Evolutionary conservation across 2,329 filamentous ascomycete species (phyloP).

Genomic region (Fusarium pseudoanthophilum): DNA sequence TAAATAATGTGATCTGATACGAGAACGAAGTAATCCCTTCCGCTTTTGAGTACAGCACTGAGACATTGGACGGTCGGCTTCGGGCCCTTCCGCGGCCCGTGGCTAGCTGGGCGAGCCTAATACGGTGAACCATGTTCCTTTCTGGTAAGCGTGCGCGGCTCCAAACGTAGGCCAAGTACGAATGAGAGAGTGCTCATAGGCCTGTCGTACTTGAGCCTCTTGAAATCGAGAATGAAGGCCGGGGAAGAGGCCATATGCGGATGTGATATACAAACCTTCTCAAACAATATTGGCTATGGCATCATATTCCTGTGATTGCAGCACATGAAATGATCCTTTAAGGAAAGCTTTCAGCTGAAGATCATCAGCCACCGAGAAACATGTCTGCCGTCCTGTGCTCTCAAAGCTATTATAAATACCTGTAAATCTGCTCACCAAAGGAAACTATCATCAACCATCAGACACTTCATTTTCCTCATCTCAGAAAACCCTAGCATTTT

Average conservation of each 20-base stretch:
- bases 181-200: background rate
- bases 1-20: background rate
- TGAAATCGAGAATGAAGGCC: fast-evolving
- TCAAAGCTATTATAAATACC: background rate
- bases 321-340: background rate
- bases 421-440: background rate
- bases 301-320: background rate
- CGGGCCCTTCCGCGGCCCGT: background rate
- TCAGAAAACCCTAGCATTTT: background rate
- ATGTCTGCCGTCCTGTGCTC: fast-evolving
- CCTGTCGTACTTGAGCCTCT: background rate
- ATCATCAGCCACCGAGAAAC: background rate
- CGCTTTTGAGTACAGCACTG: background rate
- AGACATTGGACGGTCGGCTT: background rate
- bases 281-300: background rate
- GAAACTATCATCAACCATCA: background rate
- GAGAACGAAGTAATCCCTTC: background rate
- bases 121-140: background rate
- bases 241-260: background rate
- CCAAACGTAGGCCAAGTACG: background rate
- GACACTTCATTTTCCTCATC: background rate
- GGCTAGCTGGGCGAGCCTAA: background rate
- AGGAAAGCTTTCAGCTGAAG: background rate
- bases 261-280: background rate
- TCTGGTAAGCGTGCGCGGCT: background rate